Conservation (phyloP, 1,284 basidiomycete species). For the Leccinum solheimii region DNA sequence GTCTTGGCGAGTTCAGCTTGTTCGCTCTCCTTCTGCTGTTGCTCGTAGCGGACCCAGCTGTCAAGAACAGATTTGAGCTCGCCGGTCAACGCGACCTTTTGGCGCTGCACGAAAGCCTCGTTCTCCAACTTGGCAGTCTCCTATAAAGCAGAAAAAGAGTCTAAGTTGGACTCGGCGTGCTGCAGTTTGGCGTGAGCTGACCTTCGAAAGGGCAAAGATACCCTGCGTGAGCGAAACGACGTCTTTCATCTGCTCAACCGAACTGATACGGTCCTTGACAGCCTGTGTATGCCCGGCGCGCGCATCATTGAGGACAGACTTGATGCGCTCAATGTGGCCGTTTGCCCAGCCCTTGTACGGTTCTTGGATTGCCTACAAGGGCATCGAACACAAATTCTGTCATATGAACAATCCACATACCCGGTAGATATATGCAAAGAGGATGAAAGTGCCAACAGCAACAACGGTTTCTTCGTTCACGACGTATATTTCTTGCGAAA, state of each 20-base stretch:
- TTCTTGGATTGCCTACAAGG: slow-evolving; percentile 46
- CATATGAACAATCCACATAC: slow-evolving; percentile 42
- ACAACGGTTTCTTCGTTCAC: slow-evolving; percentile 94
- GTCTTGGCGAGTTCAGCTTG: slow-evolving; percentile 88
- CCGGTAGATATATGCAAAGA: slow-evolving; percentile 86
- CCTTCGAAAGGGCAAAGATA: slow-evolving; percentile 93
- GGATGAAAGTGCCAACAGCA: slow-evolving; percentile 80
- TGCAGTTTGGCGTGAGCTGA: slow-evolving; percentile 31
- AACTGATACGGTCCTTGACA: slow-evolving; percentile 90
- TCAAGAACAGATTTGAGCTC: slow-evolving; percentile 96
- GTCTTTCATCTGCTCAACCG: slow-evolving; percentile 92
- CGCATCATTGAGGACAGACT: slow-evolving; percentile 78
- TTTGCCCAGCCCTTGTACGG: slow-evolving; percentile 96
- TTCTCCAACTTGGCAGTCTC: slow-evolving; percentile 93
- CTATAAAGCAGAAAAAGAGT: slow-evolving; percentile 39
- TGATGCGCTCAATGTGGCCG: slow-evolving; percentile 82
- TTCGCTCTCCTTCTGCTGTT: slow-evolving; percentile 94
- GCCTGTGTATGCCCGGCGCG: slow-evolving; percentile 91
- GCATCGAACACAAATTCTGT: slow-evolving; percentile 2
- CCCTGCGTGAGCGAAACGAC: slow-evolving; percentile 88
- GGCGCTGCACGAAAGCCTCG: slow-evolving; percentile 87
- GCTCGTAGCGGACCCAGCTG: slow-evolving; percentile 98
- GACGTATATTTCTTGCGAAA: slow-evolving; percentile 97
- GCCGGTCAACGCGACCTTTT: slow-evolving; percentile 83
- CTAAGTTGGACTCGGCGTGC: neutral